Base-by-base conservation (phyloP, 495 filamentous ascomycete species). In the Penicillium bialowiezense region DNA sequence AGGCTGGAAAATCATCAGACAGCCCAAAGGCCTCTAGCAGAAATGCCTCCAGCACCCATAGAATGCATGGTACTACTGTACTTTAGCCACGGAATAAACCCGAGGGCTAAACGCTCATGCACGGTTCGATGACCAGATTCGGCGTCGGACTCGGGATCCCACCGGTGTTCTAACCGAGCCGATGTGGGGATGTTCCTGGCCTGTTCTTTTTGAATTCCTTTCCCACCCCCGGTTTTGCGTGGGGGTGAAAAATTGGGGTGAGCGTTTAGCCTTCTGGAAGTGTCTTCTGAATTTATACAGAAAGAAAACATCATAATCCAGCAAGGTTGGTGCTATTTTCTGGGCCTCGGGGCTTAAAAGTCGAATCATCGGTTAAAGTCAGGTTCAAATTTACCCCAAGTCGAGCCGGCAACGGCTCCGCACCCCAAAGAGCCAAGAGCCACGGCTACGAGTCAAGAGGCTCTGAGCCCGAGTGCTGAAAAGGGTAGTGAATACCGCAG, bases 121-220 rank as follows among this genome's bases (percentile, higher is more conserved):
- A 39, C 34, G 37, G 36, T 40, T 39, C 14, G 40, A 43, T 24
- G 19, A 20, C 38, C 44, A 26, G 13, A 46, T 38, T 41, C 48
- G 53, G 42, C 41, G 38, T 52, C 53, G 53, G 53, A 45, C 31
- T 45, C 43, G 43, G 43, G 33, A 45, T 55, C 38, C 41, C 37
- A 38, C 26, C 53, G 47, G 32, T 24, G 10, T 48, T 48, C 40
- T 51, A 35, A 35, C 43, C 43, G 43, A 45, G 43, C 48, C 53
- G 53, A 55, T 52, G 53, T 55, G 53, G 52, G 28, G 52, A 41
- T 34, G 43, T 45, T 45, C 32, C 14, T 45, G 43, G 32, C 7
- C 17, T 44, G 32, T 45, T 45, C 20, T 24, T 35, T n/a, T 45
- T 13, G 21, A 28, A 41, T 45, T 21, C 5, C 29, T 23, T 18